Conservation (phyloP, 768 basidiomycete genomes). For the Tylopilus vinaceipallidus region DNA sequence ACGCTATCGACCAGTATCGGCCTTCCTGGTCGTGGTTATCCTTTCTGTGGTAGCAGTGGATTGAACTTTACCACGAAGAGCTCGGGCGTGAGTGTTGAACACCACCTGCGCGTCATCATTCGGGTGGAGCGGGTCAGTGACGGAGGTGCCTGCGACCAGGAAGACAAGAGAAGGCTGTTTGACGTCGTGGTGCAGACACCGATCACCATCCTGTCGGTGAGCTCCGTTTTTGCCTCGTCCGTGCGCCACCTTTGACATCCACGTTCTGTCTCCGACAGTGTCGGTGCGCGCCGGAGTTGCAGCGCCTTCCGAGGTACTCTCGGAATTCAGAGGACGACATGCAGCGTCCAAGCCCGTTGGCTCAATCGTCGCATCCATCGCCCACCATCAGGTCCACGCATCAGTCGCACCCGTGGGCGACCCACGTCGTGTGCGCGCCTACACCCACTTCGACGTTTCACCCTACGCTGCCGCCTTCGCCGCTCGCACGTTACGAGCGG, state of each 20-base stretch:
- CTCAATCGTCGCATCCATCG: constrained; percentile 44
- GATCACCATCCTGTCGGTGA: constrained; percentile 82
- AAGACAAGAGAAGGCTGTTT: constrained; percentile 73
- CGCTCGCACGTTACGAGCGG: constrained; percentile 63
- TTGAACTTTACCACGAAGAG: constrained; percentile 75
- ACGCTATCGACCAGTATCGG: constrained; percentile 12
- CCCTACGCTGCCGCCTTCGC: constrained; percentile 20
- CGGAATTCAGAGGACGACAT: constrained; percentile 28
- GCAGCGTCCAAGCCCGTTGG: constrained; percentile 30
- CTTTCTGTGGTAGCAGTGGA: constrained; percentile 11
- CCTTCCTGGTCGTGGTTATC: constrained; percentile 17
- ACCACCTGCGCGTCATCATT: constrained; percentile 77
- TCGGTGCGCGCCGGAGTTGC: constrained; percentile 79
- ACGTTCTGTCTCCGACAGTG: constrained; percentile 45
- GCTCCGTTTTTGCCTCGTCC: constrained; percentile 27
- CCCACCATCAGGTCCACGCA: neutral
- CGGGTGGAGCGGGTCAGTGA: constrained; percentile 75
- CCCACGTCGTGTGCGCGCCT: too few relatives aligned
- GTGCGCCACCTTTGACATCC: neutral
- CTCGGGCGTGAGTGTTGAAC: constrained; percentile 71
- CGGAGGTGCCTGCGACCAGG: constrained; percentile 60
- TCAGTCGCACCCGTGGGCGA: too few relatives aligned
- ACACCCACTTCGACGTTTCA: constrained; percentile 10
- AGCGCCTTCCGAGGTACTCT: constrained; percentile 74
- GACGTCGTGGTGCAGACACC: constrained; percentile 89